A percentile compares a stretch with the other conserved stretches of the same genome.
Conservation (phyloP, 2,329 filamentous ascomycete species). For the Aspergillus persii region DNA sequence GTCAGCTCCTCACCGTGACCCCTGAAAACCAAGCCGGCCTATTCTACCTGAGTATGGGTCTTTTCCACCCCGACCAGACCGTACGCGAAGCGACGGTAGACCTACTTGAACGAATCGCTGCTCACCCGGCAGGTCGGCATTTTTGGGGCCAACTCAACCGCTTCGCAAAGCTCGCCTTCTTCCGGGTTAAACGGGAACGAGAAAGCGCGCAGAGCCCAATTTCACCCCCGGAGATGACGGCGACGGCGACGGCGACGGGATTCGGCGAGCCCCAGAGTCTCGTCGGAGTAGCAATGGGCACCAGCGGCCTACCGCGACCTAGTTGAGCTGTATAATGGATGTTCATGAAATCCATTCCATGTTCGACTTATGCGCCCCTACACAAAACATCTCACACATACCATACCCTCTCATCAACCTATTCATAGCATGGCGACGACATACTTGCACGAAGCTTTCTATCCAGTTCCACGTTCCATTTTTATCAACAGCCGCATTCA, state of each 20-base stretch:
- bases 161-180: conserved; percentile 84
- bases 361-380: neutral
- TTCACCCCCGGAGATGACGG: conserved; percentile 20
- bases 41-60: conserved; percentile 84
- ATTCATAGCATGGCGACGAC: neutral
- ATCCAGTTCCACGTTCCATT: neutral
- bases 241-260: conserved; percentile 14
- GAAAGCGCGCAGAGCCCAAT: conserved; percentile 31
- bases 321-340: conserved; percentile 2
- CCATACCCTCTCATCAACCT: neutral
- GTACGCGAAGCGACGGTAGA: conserved; percentile 76
- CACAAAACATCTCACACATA: neutral
- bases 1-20: conserved; percentile 75
- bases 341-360: neutral
- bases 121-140: conserved; percentile 87
- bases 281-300: conserved; percentile 37
- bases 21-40: conserved; percentile 84
- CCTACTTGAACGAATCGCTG: conserved; percentile 75
- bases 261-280: conserved; percentile 35
- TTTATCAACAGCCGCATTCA: neutral
- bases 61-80: conserved; percentile 84
- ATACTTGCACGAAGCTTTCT: neutral
- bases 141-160: conserved; percentile 86
- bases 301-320: conserved; percentile 24
- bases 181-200: conserved; percentile 69